A percentile compares a stretch with the other conserved stretches of the same genome.
Conservation (phyloP, 2,329 filamentous ascomycete genomes). For the Teratosphaeria gauchensis region DNA sequence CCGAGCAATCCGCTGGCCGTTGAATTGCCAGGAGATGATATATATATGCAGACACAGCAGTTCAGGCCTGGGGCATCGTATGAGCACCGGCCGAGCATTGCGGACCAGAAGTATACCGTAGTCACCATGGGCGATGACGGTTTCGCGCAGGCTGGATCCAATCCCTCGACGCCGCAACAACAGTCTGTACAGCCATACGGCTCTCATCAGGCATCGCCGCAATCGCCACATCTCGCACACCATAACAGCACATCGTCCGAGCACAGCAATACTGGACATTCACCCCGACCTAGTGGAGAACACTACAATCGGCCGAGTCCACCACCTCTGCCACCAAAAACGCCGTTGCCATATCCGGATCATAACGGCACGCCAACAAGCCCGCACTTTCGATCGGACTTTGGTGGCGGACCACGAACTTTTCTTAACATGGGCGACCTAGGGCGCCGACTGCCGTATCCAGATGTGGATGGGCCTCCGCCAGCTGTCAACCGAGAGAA, state of each 20-base stretch:
- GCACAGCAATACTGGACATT: constrained; percentile 1
- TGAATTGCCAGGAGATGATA: constrained; percentile 23
- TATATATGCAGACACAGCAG: constrained; percentile 7
- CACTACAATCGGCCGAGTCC: constrained; percentile 1
- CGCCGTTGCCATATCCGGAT: constrained; percentile 20
- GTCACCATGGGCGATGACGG: constrained; percentile 2
- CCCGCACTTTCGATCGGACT: not conserved
- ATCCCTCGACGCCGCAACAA: constrained; percentile 1
- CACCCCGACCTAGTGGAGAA: constrained; percentile 14
- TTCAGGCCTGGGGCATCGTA: constrained; percentile 41
- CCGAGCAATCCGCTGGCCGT: constrained; percentile 33
- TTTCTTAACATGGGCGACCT: constrained; percentile 26
- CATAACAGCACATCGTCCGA: not conserved
- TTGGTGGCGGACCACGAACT: constrained; percentile 12
- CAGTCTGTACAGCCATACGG: not conserved
- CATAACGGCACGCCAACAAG: constrained; percentile 2
- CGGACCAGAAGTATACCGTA: constrained; percentile 49
- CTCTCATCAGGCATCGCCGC: not conserved
- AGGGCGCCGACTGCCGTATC: constrained; percentile 56
- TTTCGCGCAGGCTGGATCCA: constrained; percentile 3
- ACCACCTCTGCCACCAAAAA: constrained; percentile 22
- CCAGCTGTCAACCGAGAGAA: constrained; percentile 76
- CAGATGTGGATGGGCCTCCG: constrained; percentile 68
- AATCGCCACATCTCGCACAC: not conserved
- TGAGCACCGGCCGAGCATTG: constrained; percentile 42